A percentile compares a stretch with the other conserved stretches of the same genome.
phyloP scores from a whole-genome alignment of 345 rosid genomes.

The Salix dunnii region DNA sequence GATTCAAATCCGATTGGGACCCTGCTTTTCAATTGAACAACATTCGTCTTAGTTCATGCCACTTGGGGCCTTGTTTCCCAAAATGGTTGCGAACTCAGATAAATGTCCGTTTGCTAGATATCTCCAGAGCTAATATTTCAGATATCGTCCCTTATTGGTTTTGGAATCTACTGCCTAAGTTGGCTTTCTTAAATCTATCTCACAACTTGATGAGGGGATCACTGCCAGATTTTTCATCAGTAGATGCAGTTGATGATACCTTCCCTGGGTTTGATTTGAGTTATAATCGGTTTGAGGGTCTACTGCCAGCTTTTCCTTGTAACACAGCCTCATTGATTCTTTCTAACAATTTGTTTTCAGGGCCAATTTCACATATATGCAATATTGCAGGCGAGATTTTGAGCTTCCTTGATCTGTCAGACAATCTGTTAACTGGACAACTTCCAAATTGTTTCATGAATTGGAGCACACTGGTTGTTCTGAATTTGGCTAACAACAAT shows the following conservation, averaged over 20 bases:
- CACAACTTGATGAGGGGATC: slow-evolving; percentile 28
- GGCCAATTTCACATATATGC: slow-evolving; percentile 17
- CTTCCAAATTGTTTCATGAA: slow-evolving; percentile 10
- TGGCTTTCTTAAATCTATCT: slow-evolving; percentile 17
- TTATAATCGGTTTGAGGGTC: slow-evolving; percentile 23
- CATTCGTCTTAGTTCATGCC: slow-evolving; percentile 14
- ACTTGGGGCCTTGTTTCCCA: slow-evolving; percentile 33
- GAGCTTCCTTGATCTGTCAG: slow-evolving; percentile 15
- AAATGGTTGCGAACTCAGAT: slow-evolving; percentile 29
- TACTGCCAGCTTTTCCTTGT: slow-evolving; percentile 13
- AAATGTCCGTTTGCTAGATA: background rate
- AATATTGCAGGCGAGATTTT: background rate
- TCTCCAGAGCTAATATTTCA: slow-evolving; percentile 24
- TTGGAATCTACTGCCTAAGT: slow-evolving; percentile 9
- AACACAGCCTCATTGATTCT: slow-evolving; percentile 13
- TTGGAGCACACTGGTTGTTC: background rate
- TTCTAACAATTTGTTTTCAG: slow-evolving; percentile 22
- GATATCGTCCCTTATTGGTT: slow-evolving; percentile 22
- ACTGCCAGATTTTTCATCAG: slow-evolving; percentile 15
- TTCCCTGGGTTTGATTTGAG: slow-evolving; percentile 17
- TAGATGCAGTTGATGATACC: background rate
- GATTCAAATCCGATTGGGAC: slow-evolving; percentile 20
- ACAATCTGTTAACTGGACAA: slow-evolving; percentile 7
- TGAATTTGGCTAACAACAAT: slow-evolving; percentile 22
- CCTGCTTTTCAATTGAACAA: slow-evolving; percentile 23